phyloP scores from a whole-genome alignment of 176 grass and related monocot genomes.

The Triticum urartu region DNA sequence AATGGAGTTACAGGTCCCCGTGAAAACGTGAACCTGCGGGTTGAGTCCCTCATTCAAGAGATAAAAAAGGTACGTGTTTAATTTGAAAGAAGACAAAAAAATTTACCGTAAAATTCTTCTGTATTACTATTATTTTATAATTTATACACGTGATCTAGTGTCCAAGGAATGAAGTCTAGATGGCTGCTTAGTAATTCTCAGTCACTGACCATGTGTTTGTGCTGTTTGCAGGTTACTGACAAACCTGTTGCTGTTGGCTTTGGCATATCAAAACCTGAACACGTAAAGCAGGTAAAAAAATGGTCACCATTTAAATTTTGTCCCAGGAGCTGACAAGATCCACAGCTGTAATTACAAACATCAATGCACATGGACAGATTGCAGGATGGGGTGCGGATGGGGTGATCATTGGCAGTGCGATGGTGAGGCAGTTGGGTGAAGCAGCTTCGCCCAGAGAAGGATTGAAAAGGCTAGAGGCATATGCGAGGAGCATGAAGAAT shows the following conservation, averaged over 20 bases:
- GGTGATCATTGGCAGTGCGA: constrained; percentile 78
- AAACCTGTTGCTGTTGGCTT: constrained; percentile 90
- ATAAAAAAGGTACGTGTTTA: background rate
- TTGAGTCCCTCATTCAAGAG: background rate
- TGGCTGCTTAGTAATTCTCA: background rate
- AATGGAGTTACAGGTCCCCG: constrained; percentile 75
- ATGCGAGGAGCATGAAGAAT: background rate
- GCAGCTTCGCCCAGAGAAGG: background rate
- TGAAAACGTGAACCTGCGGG: constrained; percentile 45
- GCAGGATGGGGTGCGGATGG: constrained; percentile 78
- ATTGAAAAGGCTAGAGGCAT: background rate
- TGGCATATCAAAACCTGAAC: constrained; percentile 82
- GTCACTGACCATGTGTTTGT: background rate
- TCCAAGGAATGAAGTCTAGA: background rate
- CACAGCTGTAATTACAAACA: too few relatives aligned
- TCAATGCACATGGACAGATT: constrained; percentile 42
- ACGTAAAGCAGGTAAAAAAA: constrained; percentile 64
- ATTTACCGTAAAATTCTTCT: constrained; percentile 4
- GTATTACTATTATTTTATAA: background rate
- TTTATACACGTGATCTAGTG: background rate
- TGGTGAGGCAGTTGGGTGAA: constrained; percentile 58
- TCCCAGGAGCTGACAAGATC: too few relatives aligned
- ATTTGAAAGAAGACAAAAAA: background rate
- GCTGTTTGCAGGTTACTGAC: constrained; percentile 42
- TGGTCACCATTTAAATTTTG: too few relatives aligned